A percentile compares a stretch with the other conserved stretches of the same genome.
These are phyloP conservation scores for Bryoglossum gracile DNA, from an alignment of 495 filamentous ascomycete genomes.

Conservation along the genomic window DNA sequence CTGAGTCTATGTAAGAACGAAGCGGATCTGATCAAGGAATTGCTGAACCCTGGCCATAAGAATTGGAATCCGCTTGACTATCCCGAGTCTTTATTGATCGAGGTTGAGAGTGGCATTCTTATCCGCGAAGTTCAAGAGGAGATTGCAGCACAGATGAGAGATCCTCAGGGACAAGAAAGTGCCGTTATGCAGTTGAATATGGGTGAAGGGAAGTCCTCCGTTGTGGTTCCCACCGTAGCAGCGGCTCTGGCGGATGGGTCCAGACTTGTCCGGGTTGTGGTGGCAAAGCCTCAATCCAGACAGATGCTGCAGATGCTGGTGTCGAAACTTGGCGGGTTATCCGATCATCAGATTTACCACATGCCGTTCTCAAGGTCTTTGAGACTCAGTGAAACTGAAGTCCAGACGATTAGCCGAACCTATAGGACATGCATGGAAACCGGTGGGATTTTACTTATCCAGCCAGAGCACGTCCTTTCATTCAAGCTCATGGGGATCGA, in stretches of 20 bases:
- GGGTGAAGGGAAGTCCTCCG: constrained; percentile 67
- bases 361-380: constrained; percentile 56
- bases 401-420: constrained; percentile 29
- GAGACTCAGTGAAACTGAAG: constrained; percentile 24
- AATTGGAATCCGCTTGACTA: constrained; percentile 44
- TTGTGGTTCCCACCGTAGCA: constrained; percentile 60
- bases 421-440: constrained; percentile 38
- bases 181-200: constrained; percentile 65
- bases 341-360: constrained; percentile 50
- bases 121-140: constrained; percentile 54
- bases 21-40: constrained; percentile 40
- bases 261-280: constrained; percentile 50
- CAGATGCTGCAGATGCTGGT: constrained; percentile 59
- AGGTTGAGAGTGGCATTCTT: constrained; percentile 55
- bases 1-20: constrained; percentile 17
- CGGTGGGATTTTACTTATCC: constrained; percentile 49
- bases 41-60: constrained; percentile 42
- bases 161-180: constrained; percentile 38
- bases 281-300: constrained; percentile 52
- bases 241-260: constrained; percentile 45
- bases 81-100: constrained; percentile 54
- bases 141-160: constrained; percentile 51
- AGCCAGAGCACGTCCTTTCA: constrained; percentile 66
- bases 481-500: constrained; percentile 62
- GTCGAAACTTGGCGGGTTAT: constrained; percentile 50